Percentiles rank a stretch among this genome's conserved stretches.
Evolutionary conservation across 805 yeast species (phyloP).

Genomic region (Deakozyma indianensis): DNA sequence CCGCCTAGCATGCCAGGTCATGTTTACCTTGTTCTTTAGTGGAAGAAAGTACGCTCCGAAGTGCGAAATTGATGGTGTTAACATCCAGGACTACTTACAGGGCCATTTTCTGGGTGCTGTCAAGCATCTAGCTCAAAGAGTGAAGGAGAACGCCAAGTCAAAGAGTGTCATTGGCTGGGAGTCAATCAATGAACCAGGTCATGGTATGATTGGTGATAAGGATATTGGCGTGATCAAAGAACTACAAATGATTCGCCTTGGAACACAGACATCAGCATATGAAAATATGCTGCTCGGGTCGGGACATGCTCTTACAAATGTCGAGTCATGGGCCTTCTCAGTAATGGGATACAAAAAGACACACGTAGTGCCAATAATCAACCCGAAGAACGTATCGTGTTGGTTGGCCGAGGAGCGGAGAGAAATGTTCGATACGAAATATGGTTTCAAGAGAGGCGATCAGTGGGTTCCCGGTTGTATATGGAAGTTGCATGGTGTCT

Average conservation of each 20-base stretch:
- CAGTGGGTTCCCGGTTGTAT: slow-evolving; percentile 72
- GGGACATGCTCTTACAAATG: slow-evolving; percentile 53
- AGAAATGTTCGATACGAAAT: slow-evolving; percentile 35
- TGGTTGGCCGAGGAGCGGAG: slow-evolving; percentile 47
- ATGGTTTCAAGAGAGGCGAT: slow-evolving; percentile 52
- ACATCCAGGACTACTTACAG: slow-evolving; percentile 69
- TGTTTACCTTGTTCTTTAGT: slow-evolving; percentile 78
- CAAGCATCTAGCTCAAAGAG: slow-evolving; percentile 29
- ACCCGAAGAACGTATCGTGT: slow-evolving; percentile 42
- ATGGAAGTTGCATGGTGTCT: slow-evolving; percentile 69
- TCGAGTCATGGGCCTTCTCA: slow-evolving; percentile 58
- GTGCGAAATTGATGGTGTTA: slow-evolving; percentile 50
- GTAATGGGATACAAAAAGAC: slow-evolving; percentile 62
- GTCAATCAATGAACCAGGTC: slow-evolving; percentile 71
- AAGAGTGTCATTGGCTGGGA: slow-evolving; percentile 58
- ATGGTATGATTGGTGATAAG: slow-evolving; percentile 53
- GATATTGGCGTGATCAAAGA: slow-evolving; percentile 31
- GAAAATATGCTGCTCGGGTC: slow-evolving; percentile 64
- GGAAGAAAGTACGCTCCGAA: slow-evolving; percentile 68
- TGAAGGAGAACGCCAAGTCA: slow-evolving; percentile 21
- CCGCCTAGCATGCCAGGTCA: slow-evolving; percentile 59
- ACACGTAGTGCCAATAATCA: slow-evolving; percentile 36
- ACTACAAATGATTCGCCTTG: slow-evolving; percentile 42
- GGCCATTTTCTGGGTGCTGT: slow-evolving; percentile 43
- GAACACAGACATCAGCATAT: slow-evolving; percentile 71